Evolutionary conservation across 2,329 filamentous ascomycete genomes (phyloP).

Genomic region (Pseudogymnoascus sp.): DNA sequence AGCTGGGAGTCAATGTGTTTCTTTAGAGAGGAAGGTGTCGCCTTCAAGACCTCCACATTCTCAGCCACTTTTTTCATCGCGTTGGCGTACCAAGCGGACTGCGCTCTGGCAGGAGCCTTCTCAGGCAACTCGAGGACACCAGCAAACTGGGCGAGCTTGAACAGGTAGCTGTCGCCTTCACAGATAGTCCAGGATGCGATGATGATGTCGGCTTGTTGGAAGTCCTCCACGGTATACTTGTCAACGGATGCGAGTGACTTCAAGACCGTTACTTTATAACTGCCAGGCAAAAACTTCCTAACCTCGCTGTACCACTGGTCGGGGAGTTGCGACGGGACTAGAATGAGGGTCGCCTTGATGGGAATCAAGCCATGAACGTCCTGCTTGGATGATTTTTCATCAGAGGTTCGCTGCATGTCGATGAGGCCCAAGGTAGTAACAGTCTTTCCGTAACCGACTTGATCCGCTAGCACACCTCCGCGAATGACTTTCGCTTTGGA

Average conservation of each 20-base stretch:
- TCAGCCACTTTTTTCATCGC: slow-evolving; percentile 34
- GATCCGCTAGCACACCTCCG: slow-evolving; percentile 55
- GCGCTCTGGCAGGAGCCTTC: slow-evolving; percentile 32
- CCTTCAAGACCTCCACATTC: slow-evolving; percentile 23
- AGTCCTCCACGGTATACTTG: slow-evolving; percentile 33
- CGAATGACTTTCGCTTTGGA: slow-evolving; percentile 33
- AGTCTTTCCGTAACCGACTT: slow-evolving; percentile 61
- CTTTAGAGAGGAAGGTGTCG: slow-evolving; percentile 20
- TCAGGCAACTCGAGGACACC: slow-evolving; percentile 30
- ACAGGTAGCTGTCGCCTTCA: slow-evolving; percentile 38
- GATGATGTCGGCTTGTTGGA: slow-evolving; percentile 45
- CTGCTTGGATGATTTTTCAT: neutral
- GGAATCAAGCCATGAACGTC: slow-evolving; percentile 21
- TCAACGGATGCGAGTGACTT: slow-evolving; percentile 31
- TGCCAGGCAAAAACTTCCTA: slow-evolving; percentile 33
- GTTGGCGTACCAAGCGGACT: slow-evolving; percentile 44
- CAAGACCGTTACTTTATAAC: slow-evolving; percentile 39
- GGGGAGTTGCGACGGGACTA: slow-evolving; percentile 47
- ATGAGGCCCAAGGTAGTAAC: slow-evolving; percentile 50
- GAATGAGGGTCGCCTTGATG: slow-evolving; percentile 49
- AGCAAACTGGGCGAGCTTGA: slow-evolving; percentile 40
- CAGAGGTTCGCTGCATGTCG: slow-evolving; percentile 25
- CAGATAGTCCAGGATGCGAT: slow-evolving; percentile 46
- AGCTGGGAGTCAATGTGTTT: slow-evolving; percentile 24
- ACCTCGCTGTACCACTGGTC: slow-evolving; percentile 52